These are phyloP conservation scores for Logfia minima DNA, from an alignment of 129 eudicot genomes.

Conservation along the genomic window DNA sequence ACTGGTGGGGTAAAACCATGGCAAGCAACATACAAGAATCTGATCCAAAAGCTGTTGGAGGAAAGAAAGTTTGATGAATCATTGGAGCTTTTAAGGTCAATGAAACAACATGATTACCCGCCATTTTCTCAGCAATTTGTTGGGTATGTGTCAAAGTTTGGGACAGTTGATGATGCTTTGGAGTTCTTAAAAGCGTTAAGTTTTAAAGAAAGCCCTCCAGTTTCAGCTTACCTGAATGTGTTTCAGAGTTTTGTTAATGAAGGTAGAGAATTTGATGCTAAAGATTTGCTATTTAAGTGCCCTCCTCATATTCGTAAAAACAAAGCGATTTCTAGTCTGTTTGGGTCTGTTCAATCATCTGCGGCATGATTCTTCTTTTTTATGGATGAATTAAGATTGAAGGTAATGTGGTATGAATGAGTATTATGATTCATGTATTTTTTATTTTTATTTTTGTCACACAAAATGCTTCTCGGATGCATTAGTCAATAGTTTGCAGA, in stretches of 20 bases:
- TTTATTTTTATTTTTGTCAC: neutral
- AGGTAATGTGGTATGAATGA: neutral
- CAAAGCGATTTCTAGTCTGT: slow-evolving; percentile 47
- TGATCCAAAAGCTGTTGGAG: slow-evolving; percentile 59
- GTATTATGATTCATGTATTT: neutral
- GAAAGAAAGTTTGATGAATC: slow-evolving; percentile 81
- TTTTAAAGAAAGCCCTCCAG: slow-evolving; percentile 53
- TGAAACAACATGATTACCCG: slow-evolving; percentile 78
- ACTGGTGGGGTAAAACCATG: slow-evolving; percentile 66
- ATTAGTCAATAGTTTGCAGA: neutral
- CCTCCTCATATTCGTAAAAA: slow-evolving; percentile 74
- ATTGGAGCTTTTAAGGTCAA: slow-evolving; percentile 55
- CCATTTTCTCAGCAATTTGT: slow-evolving; percentile 64
- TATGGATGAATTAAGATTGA: neutral
- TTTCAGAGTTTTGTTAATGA: slow-evolving; percentile 59
- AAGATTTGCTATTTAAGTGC: slow-evolving; percentile 68
- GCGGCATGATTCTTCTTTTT: neutral
- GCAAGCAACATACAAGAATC: slow-evolving; percentile 78
- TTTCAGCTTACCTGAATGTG: slow-evolving; percentile 56
- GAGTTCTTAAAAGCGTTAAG: slow-evolving; percentile 54
- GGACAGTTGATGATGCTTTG: slow-evolving; percentile 69
- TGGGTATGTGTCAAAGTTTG: slow-evolving; percentile 55
- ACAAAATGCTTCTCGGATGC: neutral
- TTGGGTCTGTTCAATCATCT: slow-evolving; percentile 55
- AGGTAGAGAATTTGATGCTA: slow-evolving; percentile 83